Conservation (phyloP, 768 basidiomycete species). For the Termitomyces sp. region DNA sequence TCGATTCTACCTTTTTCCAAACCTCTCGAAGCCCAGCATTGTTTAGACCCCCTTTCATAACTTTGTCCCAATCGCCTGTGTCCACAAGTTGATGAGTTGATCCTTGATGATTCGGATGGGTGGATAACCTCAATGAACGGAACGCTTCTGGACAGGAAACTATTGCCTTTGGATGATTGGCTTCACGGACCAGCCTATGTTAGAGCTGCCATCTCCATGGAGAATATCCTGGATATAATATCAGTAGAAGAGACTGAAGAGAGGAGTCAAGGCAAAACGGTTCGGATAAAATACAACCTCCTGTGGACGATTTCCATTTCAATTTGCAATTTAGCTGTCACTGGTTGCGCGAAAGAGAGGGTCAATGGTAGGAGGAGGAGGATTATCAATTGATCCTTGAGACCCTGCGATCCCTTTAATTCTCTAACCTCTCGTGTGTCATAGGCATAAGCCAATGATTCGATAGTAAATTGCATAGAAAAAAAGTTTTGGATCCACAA, state of each 20-base stretch:
- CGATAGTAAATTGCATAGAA: background rate
- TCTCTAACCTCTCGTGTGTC: background rate
- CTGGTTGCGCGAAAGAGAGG: conserved; percentile 35
- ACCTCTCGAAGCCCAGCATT: background rate
- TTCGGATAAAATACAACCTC: conserved; percentile 14
- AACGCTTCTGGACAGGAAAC: background rate
- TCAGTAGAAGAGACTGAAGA: conserved; percentile 12
- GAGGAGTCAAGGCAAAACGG: conserved; percentile 10
- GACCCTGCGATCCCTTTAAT: conserved; percentile 27
- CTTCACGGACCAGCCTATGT: background rate
- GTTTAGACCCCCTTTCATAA: background rate
- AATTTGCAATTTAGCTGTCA: conserved; percentile 23
- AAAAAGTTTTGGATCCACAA: background rate
- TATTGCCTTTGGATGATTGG: background rate
- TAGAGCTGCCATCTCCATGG: background rate
- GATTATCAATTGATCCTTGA: conserved; percentile 28
- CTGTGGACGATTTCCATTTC: conserved; percentile 20
- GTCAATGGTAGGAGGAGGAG: conserved; percentile 27
- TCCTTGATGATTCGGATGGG: background rate
- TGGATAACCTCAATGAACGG: background rate
- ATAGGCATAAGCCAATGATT: background rate
- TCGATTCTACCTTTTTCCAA: background rate
- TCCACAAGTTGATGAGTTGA: background rate
- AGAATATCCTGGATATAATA: background rate
- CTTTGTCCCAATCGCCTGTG: background rate